Evolutionary conservation across 257 asterid genomes (phyloP).

Genomic region (Paraleonurus japonicus): DNA sequence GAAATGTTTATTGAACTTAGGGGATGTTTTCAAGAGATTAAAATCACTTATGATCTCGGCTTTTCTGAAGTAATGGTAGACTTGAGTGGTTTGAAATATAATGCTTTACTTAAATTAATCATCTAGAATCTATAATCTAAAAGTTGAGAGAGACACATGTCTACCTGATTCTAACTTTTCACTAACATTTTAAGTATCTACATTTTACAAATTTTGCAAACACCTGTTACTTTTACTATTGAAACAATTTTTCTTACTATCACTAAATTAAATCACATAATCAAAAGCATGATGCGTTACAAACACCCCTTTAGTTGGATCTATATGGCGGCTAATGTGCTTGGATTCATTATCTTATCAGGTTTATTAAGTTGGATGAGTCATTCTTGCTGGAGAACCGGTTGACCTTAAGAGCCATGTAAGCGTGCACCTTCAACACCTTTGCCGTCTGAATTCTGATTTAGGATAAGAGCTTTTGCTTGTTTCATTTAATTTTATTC

Average conservation of each 20-base stretch:
- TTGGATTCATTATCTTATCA: slow-evolving; percentile 32
- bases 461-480: not conserved
- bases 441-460: slow-evolving; percentile 13
- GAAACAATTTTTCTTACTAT: not conserved
- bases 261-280: not conserved
- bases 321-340: slow-evolving; percentile 13
- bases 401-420: slow-evolving; percentile 81
- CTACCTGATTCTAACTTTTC: not conserved
- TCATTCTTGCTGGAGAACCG: slow-evolving; percentile 78
- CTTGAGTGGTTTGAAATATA: not conserved
- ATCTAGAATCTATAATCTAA: not conserved
- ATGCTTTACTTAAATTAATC: not conserved
- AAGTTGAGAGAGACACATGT: not conserved
- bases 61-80: not conserved
- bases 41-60: not conserved
- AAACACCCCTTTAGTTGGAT: not conserved
- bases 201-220: not conserved
- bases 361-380: slow-evolving; percentile 76
- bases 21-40: not conserved
- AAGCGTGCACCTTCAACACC: slow-evolving; percentile 31
- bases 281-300: not conserved
- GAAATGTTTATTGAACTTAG: slow-evolving; percentile 11
- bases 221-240: not conserved
- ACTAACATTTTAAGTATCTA: too few species aligned
- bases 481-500: slow-evolving; percentile 5